Evolutionary conservation across 2,329 filamentous ascomycete genomes (phyloP).

Genomic region (Aspergillus felis): DNA sequence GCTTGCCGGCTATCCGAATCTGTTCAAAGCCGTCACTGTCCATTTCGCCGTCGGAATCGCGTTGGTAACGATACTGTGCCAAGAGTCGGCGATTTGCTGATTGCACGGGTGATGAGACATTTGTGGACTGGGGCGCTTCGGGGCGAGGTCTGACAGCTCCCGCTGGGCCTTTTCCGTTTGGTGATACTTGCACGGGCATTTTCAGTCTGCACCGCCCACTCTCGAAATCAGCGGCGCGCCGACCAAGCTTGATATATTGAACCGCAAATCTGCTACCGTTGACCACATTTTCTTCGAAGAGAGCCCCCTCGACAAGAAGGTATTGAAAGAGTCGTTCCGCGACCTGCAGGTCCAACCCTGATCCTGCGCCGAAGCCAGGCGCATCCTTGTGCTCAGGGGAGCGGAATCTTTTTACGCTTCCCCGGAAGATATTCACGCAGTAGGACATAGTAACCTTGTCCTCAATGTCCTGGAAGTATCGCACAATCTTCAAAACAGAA

Average conservation of each 20-base stretch:
- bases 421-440: slow-evolving; percentile 79
- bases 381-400: slow-evolving; percentile 48
- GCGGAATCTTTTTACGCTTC: slow-evolving; percentile 59
- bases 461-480: slow-evolving; percentile 41
- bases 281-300: slow-evolving; percentile 66
- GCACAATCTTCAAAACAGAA: slow-evolving; percentile 66
- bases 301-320: slow-evolving; percentile 67
- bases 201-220: slow-evolving; percentile 44
- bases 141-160: slow-evolving; percentile 28
- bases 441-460: slow-evolving; percentile 69
- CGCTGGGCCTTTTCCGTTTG: slow-evolving; percentile 33
- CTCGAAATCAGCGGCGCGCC: slow-evolving; percentile 46
- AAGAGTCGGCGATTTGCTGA: slow-evolving; percentile 39
- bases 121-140: slow-evolving; percentile 56
- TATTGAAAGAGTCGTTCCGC: slow-evolving; percentile 79
- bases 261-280: slow-evolving; percentile 65
- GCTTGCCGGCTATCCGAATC: slow-evolving; percentile 34
- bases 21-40: slow-evolving; percentile 44
- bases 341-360: slow-evolving; percentile 67
- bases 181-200: slow-evolving; percentile 52
- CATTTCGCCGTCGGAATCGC: slow-evolving; percentile 31
- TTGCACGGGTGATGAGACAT: slow-evolving; percentile 62
- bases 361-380: slow-evolving; percentile 64
- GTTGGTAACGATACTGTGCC: slow-evolving; percentile 21
- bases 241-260: slow-evolving; percentile 56